Base-by-base conservation (phyloP, 2,329 filamentous ascomycete species). In the Cylindrodendrum hubeiense region DNA sequence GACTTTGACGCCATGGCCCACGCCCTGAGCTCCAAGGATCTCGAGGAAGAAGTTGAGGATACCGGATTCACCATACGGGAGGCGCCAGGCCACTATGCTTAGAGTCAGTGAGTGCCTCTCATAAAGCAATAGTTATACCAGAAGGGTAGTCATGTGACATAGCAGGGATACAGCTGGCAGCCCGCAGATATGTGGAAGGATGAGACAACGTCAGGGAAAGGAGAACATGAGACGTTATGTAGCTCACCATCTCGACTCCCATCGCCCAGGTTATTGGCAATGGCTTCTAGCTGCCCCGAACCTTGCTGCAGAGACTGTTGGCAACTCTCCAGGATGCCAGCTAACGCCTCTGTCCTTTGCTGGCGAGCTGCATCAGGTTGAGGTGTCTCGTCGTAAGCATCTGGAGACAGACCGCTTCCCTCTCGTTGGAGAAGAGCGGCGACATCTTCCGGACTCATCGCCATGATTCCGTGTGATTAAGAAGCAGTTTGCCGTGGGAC, bases 1-100 rank as follows among this genome's bases (percentile, higher is more conserved):
- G 8, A 87, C 79, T 47, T 82, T 82, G n/a, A 90, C 78, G 1
- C 79, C 72, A 33, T 81, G 79, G 10, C 77, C 76, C 37, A 85
- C 67, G 2, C 74, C 77, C 4, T 81, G 76, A 0, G 75, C 73
- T 5, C 78, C 77, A 9, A 89, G 73, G 13, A 87, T 70, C 12
- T 79, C 75, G 17, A 89, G 79, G 70, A 89, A 88, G 76, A 89
- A 87, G 21, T 84, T 81, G 9, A 91, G 75, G 33, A 90, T 77
- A 2, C 87, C 87, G 0, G 89, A 88, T 28, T 87, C 83, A 7
- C 88, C 89, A 10, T 89, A 78, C 0, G 89, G 85, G 24, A 82
- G 71, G 61, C 89, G 82, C 87, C 88, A 90, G 49, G 82, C 81
- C 43, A 82, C 88, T 90, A 19, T 26, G 4, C 7, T 7, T 13